These are phyloP conservation scores for Iberis amara DNA, from an alignment of 441 rosid species.

Conservation along the genomic window DNA sequence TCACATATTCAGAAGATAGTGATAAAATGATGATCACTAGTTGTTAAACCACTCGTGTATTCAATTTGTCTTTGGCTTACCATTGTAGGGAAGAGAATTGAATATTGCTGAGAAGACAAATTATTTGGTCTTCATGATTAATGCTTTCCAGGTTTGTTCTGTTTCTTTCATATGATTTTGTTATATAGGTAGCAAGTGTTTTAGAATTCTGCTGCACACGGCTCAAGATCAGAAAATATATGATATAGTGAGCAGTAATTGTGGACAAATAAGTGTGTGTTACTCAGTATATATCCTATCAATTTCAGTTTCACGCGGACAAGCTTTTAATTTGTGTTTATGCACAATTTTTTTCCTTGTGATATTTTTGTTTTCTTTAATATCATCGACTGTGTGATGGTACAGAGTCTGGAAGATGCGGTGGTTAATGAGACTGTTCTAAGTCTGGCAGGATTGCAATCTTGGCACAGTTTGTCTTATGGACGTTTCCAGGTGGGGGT, in stretches of 20 bases:
- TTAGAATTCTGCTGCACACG: neutral
- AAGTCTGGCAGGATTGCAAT: slow-evolving; percentile 71
- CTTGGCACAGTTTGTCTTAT: slow-evolving; percentile 90
- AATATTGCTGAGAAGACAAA: slow-evolving; percentile 87
- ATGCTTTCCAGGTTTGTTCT: slow-evolving; percentile 87
- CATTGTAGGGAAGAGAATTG: slow-evolving; percentile 74
- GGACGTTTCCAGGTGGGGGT: slow-evolving; percentile 85
- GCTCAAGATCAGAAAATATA: too few relatives aligned
- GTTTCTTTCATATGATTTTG: slow-evolving; percentile 23
- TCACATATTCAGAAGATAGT: neutral
- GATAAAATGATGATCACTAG: slow-evolving; percentile 1
- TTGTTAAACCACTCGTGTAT: slow-evolving; percentile 11
- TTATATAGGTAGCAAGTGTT: slow-evolving; percentile 4
- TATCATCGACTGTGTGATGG: slow-evolving; percentile 25
- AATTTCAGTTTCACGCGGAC: neutral
- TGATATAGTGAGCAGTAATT: neutral
- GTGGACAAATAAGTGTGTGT: neutral
- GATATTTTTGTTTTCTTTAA: slow-evolving; percentile 18
- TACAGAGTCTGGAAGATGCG: slow-evolving; percentile 95
- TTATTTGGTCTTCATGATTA: slow-evolving; percentile 91
- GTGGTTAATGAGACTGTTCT: slow-evolving; percentile 80
- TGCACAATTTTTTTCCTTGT: slow-evolving; percentile 9
- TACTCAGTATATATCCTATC: neutral
- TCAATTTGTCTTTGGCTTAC: slow-evolving; percentile 22
- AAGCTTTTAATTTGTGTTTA: neutral